These are phyloP conservation scores for Phytophthora chlamydospora DNA, from an alignment of 352 stramenopile species.

Conservation along the genomic window DNA sequence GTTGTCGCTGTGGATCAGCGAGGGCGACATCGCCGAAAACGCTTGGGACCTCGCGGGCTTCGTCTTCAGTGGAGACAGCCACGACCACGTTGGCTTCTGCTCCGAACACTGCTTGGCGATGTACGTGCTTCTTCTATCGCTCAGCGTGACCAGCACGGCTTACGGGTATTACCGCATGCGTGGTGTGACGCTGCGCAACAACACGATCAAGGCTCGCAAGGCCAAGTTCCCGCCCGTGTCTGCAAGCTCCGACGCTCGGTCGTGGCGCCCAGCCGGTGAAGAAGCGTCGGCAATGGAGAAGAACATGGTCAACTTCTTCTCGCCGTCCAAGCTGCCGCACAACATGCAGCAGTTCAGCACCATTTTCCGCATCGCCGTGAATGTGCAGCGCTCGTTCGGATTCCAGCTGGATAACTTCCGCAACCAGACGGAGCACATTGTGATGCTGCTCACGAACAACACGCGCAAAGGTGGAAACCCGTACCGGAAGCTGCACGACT, in stretches of 20 bases:
- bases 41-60: constrained; percentile 73
- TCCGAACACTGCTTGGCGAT: constrained; percentile 62
- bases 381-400: constrained; percentile 85
- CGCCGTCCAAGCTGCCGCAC: constrained; percentile 59
- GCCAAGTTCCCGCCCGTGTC: constrained; percentile 61
- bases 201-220: constrained; percentile 38
- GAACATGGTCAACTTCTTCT: constrained; percentile 86
- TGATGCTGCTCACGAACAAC: constrained; percentile 96
- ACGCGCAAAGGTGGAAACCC: constrained; percentile 76
- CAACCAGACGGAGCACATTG: constrained; percentile 98
- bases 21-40: constrained; percentile 66
- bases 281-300: constrained; percentile 29
- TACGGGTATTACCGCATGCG: constrained; percentile 60
- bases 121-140: constrained; percentile 56
- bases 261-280: constrained; percentile 59
- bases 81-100: constrained; percentile 57
- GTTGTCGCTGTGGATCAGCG: constrained; percentile 72
- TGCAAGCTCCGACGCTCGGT: constrained; percentile 79
- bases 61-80: constrained; percentile 61
- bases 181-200: constrained; percentile 36
- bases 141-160: constrained; percentile 44
- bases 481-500: constrained; percentile 82
- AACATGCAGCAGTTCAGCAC: constrained; percentile 88
- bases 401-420: constrained; percentile 89
- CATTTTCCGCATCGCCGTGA: constrained; percentile 85